These are phyloP conservation scores for Thielaviopsis punctulata DNA, from an alignment of 2,329 filamentous ascomycete species.

Conservation along the genomic window DNA sequence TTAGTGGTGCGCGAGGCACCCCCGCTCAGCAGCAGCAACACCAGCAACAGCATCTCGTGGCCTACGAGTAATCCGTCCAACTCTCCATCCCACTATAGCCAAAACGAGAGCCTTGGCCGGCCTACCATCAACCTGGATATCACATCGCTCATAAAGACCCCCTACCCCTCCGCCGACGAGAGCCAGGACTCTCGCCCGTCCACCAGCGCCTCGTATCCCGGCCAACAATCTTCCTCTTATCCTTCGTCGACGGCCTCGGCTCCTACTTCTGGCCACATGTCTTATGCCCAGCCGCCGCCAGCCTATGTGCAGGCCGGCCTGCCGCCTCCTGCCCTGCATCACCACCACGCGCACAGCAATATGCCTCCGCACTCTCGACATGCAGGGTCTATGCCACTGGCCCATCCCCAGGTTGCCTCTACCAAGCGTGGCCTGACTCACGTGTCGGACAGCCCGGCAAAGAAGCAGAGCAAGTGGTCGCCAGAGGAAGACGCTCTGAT, in stretches of 20 bases:
- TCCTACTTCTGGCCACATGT: constrained; percentile 10
- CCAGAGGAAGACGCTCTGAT: constrained; percentile 84
- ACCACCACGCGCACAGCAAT: constrained; percentile 16
- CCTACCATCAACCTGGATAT: constrained; percentile 77
- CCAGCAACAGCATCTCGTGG: constrained; percentile 1
- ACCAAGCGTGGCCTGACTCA: constrained; percentile 36
- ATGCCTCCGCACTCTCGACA: background rate
- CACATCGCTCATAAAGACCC: constrained; percentile 66
- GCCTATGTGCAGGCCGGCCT: constrained; percentile 12
- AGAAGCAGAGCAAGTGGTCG: constrained; percentile 96
- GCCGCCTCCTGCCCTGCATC: constrained; percentile 14
- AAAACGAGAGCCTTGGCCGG: background rate
- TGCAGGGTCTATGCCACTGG: constrained; percentile 13
- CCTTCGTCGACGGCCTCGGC: constrained; percentile 11
- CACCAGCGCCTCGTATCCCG: constrained; percentile 13
- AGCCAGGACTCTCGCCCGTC: constrained; percentile 33
- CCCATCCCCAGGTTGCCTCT: constrained; percentile 13
- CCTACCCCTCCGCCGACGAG: constrained; percentile 46
- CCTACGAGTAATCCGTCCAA: background rate
- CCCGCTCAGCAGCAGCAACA: no score
- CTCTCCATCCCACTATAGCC: background rate
- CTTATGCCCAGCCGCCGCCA: constrained; percentile 9
- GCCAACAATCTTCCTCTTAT: constrained; percentile 16
- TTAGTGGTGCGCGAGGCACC: constrained; percentile 11
- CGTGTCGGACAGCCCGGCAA: constrained; percentile 51